A percentile compares a stretch with the other conserved stretches of the same genome.
phyloP scores from a whole-genome alignment of 768 basidiomycete species.

The Pulveroboletus frians region DNA sequence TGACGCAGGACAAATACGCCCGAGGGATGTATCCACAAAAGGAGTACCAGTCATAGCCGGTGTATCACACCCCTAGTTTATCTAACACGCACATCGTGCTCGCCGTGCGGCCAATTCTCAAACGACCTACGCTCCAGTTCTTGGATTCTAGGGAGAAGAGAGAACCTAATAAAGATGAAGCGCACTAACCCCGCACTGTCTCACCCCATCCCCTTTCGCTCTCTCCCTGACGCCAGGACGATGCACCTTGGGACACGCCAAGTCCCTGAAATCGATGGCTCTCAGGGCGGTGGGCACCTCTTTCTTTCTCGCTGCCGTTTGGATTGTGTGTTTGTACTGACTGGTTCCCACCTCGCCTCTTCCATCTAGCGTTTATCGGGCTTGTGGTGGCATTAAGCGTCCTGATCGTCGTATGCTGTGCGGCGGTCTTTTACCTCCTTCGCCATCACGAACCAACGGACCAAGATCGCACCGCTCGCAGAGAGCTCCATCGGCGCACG shows the following conservation, averaged over 20 bases:
- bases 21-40: too few species aligned
- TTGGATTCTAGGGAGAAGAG: background rate
- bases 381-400: conserved; percentile 51
- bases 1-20: too few species aligned
- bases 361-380: conserved; percentile 50
- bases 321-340: background rate
- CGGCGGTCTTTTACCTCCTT: conserved; percentile 53
- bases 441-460: conserved; percentile 43
- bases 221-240: background rate
- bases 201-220: background rate
- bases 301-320: background rate
- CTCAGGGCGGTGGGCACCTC: conserved; percentile 39
- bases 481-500: conserved; percentile 28
- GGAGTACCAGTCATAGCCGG: too few species aligned
- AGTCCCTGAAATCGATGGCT: conserved; percentile 46
- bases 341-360: background rate
- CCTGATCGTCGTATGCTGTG: conserved; percentile 49
- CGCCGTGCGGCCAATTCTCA: background rate
- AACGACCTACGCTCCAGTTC: background rate
- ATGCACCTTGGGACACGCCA: conserved; percentile 23
- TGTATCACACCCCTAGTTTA: too few species aligned
- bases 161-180: background rate
- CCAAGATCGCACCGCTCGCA: conserved; percentile 34
- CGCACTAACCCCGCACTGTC: background rate
- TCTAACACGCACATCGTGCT: background rate